Conservation (phyloP, 306 rosid species). For the Prunus mume region DNA sequence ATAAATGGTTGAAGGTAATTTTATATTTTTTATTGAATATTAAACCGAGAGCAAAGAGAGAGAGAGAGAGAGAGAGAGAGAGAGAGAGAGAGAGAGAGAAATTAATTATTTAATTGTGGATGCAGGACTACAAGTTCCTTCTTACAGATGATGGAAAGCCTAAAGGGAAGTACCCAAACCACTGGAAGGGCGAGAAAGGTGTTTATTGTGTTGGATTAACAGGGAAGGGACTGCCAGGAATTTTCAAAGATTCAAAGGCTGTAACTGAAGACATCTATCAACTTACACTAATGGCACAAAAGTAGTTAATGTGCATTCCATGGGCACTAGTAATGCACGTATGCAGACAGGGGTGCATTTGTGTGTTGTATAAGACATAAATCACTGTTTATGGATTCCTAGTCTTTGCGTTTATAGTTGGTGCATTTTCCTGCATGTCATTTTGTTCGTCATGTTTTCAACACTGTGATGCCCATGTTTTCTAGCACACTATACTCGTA, state of each 20-base stretch:
- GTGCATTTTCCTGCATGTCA: no score
- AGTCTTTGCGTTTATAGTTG: no score
- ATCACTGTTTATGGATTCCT: no score
- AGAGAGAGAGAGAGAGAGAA: no score
- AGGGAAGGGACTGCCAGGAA: constrained; percentile 51
- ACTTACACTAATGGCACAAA: background rate
- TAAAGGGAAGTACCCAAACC: constrained; percentile 31
- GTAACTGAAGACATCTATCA: background rate
- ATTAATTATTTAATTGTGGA: background rate
- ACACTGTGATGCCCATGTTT: no score
- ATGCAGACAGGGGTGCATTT: no score
- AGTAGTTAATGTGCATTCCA: background rate
- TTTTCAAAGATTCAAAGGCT: background rate
- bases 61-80: no score
- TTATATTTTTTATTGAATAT: background rate
- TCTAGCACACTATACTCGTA: no score
- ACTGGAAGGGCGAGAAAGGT: constrained; percentile 67
- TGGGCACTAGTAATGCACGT: no score
- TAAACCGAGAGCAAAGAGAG: no score
- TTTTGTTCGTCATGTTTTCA: no score
- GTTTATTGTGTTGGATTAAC: constrained; percentile 55
- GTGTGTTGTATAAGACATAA: no score
- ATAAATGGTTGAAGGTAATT: constrained; percentile 12
- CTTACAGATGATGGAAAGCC: constrained; percentile 52
- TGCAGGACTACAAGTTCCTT: constrained; percentile 47